These are phyloP conservation scores for Iris macrosiphon DNA, from an alignment of 106 monocot genomes.

Conservation along the genomic window DNA sequence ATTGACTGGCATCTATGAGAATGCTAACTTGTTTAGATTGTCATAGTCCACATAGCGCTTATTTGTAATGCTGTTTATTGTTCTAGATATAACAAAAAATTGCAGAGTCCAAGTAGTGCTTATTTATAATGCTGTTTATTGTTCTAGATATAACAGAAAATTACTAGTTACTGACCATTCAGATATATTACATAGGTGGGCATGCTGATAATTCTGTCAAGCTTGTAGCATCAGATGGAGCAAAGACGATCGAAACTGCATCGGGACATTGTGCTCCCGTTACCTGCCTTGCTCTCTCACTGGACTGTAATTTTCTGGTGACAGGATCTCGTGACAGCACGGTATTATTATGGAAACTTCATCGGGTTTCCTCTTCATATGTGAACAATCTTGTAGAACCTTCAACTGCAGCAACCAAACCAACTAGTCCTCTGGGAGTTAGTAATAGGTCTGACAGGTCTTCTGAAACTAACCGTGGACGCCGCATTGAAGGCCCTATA, in stretches of 20 bases:
- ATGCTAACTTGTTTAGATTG: too few relatives aligned
- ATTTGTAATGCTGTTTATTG: too few relatives aligned
- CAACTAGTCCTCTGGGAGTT: conserved; percentile 38
- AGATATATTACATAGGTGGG: conserved; percentile 67
- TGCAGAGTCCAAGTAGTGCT: too few relatives aligned
- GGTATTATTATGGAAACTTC: conserved; percentile 86
- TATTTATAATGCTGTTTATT: too few relatives aligned
- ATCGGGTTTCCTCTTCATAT: conserved; percentile 23
- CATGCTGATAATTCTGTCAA: conserved; percentile 92
- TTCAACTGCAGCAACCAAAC: conserved; percentile 21
- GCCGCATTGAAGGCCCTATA: conserved; percentile 74
- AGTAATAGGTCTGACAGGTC: conserved; percentile 19
- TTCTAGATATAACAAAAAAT: too few relatives aligned
- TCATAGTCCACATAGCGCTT: too few relatives aligned
- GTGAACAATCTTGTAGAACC: conserved; percentile 26
- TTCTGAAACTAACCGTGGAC: conserved; percentile 19
- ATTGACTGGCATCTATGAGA: too few relatives aligned
- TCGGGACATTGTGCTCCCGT: conserved; percentile 69
- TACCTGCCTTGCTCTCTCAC: conserved; percentile 72
- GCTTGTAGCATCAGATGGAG: conserved; percentile 74
- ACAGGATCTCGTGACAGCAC: conserved; percentile 87
- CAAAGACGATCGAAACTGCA: conserved; percentile 87
- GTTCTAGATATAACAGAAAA: too few relatives aligned
- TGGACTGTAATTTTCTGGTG: conserved; percentile 70
- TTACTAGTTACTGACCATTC: too few relatives aligned